Base-by-base conservation (phyloP, 2,329 filamentous ascomycete genomes). In the Ceratocystis variospora region DNA sequence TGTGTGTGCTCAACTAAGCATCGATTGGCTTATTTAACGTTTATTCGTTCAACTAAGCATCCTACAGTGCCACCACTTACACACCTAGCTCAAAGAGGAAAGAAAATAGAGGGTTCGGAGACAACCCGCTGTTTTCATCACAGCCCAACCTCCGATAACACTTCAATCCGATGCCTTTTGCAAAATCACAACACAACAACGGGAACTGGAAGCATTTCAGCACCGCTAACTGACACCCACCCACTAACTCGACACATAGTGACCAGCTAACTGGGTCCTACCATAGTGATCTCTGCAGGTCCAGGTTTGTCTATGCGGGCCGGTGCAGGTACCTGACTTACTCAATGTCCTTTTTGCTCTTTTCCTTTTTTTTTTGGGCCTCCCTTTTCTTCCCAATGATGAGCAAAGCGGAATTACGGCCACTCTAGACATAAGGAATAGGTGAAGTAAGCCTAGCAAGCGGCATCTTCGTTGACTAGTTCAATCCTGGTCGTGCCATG, bases 401-500 rank as follows among this genome's bases (percentile, higher is more conserved):
- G 22, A 25, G 33, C 53, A 25, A 57, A 28, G 53, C 53, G 53
- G 53, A 57, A 57, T 57, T 57, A 57, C 28, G 5, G 31, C 28
- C 53, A 57, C 53, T 10, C 53, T 57, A n/a, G 25, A 25, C 25
- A 55, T 25, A 25, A 25, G 50, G 50, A 55, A 55, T 28, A 28
- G 6, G 25, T 31, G 22, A 5, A 5, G 7, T 22, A 31, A 31
- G 53, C 28, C 53, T 28, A 33, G 48, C 53, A 48, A 48, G 46
- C 19, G 31, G 22, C 10, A 55, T 55, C 50, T 55, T 37, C 17
- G 46, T 19, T 50, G 17, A 50, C 50, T 55, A 10, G 25, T 12
- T 31, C 53, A 57, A 57, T 28, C 53, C 53, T 57, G 53, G 53
- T 57, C 53, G 22, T 57, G 53, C 53, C 53, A 57, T 57, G 53